Base-by-base conservation (phyloP, 495 filamentous ascomycete species). In the Aspergillus asperescens region DNA sequence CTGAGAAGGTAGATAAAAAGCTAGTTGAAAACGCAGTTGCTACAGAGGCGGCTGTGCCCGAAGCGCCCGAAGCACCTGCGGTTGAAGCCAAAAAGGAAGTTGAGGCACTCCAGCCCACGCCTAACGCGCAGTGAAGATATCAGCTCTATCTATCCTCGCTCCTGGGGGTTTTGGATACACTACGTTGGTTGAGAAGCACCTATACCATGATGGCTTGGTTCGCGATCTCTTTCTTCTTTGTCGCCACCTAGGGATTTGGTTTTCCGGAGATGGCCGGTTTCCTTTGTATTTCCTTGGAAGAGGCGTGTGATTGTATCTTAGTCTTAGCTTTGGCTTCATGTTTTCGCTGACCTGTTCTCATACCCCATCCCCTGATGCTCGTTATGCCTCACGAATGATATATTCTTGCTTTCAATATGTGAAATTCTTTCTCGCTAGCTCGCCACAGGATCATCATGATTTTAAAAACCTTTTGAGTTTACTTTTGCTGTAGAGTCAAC, bases 311-410 rank as follows among this genome's bases (percentile, higher is more conserved):
- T 42, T 53, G 51, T 46, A 50, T 55, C 22, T n/a, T n/a, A n/a
- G n/a, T n/a, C 39, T 52, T 55, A 47, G 48, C 48, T 49, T 51
- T 51, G 28, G 27, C 34, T 55, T 23, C 28, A 52, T 18, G 24
- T 52, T 40, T 34, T 27, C 50, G 22, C 38, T 38, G 42, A 22
- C 29, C 25, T 58, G 23, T 44, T 56, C 37, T 52, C 58, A 61
- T 61, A 61, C 58, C 58, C 58, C 40, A 41, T n/a, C 44, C 32
- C 42, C 28, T 52, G 40, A 56, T 59, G 57, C 49, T 58, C 48
- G 56, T 56, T 58, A 64, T 54, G 62, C 38, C 52, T 59, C 56
- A 64, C 35, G 62, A 64, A 52, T 64, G 53, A 62, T 59, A 58
- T 60, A 58, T 54, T 42, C 35, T 31, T 50, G 44, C 47, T 25